Base-by-base conservation (phyloP, 345 rosid genomes). In the Citrus inodora region DNA sequence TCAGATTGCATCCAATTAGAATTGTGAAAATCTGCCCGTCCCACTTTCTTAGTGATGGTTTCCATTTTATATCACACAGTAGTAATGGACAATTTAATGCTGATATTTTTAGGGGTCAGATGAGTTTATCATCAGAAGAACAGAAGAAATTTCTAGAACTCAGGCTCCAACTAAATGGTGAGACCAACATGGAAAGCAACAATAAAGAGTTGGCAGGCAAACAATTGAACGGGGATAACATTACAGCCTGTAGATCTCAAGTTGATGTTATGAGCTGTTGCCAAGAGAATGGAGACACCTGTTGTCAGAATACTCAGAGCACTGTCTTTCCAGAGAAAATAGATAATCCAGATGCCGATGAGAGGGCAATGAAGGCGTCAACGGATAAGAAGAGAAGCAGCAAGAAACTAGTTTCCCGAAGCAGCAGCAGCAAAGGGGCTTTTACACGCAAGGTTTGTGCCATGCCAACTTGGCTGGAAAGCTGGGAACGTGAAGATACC, bases 401-500 rank as follows among this genome's bases (percentile, higher is more conserved):
- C 66, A 87, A 82, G 79, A 90, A 83, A 37, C 70, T 60, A 42
- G 33, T 80, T 64, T 77, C 77, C 9, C 75, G 70, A 73, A 82
- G 73, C 58, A 90, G 81, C 56, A 81, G 89, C 35, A 76, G 87
- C 25, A 90, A 91, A 38, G 84, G 86, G 53, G 72, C 79, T 1
- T 72, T 83, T 19, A 53, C 80, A 0, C 79, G 84, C 59, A 86
- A 85, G 89, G 85, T 81, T 79, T 84, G 81, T 81, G 79, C 87
- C 32, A 85, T 84, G 91, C 94, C 93, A 30, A 87, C 88, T 51
- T 91, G 94, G 93, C 81, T 82, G 17, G 98, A 95, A 85, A 91
- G 79, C 71, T 95, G 97, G 98, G 99, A 95, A 82, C 90, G 80
- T 27, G 98, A 91, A 62, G 98, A 93, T 80, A 90, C 98, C 35